Base-by-base conservation (phyloP, 306 rosid genomes). In the Quillaja saponaria region DNA sequence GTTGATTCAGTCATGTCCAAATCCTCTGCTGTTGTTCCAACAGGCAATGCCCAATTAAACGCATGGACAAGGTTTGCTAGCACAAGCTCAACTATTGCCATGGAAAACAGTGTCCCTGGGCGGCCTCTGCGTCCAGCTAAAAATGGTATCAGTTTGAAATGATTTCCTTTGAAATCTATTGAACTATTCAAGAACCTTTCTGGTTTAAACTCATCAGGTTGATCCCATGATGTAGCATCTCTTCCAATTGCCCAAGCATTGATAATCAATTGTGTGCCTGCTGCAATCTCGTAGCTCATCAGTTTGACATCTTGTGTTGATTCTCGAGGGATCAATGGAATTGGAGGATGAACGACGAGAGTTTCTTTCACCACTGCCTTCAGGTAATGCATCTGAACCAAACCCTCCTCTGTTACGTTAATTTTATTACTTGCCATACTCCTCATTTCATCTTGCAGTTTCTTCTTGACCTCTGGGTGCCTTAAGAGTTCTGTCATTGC, bases 291-390 rank as follows among this genome's bases (percentile, higher is more conserved):
- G 34, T 56, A 58, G 9, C 67, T 58, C 2, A 40, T 58, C 3
- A 75, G 5, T 8, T 75, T 51, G 2, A 58, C 33, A 0, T 69
- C 71, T 21, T 58, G 31, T 37, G 12, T 74, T 12, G 73, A 68
- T 67, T 73, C 71, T 50, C 80, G 1, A 7, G 85, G 89, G 8
- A 76, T 10, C 0, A 81, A 41, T 2, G 90, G 87, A 34, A 69
- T 0, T 0, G 90, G 87, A 0, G 84, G 78, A 39, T 79, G 80
- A 6, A 78, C 1, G 0, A 85, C 75, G 5, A 82, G 60, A 0
- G 78, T 66, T 45, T 85, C 87, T 21, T 77, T 79, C 38, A 85
- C 13, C 16, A 79, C 81, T 0, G 84, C 90, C 33, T 78, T 81
- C 18, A 83, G 21, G 71, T 73, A 83, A 10, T 45, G 62, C 81